Evolutionary conservation across 495 filamentous ascomycete species (phyloP), one percentile per base, ranked within the genome.

Genomic region (Xylaria intraflava): DNA sequence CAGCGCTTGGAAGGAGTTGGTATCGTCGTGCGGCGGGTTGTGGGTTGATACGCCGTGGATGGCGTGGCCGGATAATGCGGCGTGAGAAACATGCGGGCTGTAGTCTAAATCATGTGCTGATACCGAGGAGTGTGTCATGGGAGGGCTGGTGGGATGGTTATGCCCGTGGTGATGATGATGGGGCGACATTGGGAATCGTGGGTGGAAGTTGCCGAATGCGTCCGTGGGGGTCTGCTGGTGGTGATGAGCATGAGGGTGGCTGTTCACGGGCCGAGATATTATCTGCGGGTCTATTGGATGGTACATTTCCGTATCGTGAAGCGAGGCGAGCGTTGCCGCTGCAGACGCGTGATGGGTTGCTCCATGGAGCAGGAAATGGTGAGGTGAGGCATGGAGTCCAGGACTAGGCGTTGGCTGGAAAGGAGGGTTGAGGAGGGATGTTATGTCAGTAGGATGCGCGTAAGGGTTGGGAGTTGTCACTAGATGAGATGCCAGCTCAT

Each of bases 211-310:
- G 29, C 44, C 53, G 48, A 64, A 64, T 1, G 51, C 17, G 30
- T 39, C 46, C 40, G 36, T 33, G 47, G 20, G 53, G 23, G 61
- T 57, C 14, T 55, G 60, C 40, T 50, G 57, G n/a, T 53, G 59
- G 12, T 56, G 56, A 0, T 46, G 64, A 8, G 56, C 35, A 19
- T 60, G 56, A 9, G 56, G 41, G 22, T 60, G 56, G 23, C 57
- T 58, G 20, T 64, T 53, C 3, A 61, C 31, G 4, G 64, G 56
- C 33, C 75, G 73, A 12, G 61, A 71, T 52, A 78, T 78, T 50
- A 78, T 74, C 53, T 75, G 72, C n/a, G 75, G 75, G 52, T 78
- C 72, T 60, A 78, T 75, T 1, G 74, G 74, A 20, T 75, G 70
- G 62, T 73, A 77, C 41, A 68, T 61, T 26, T 64, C 58, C 17